Evolutionary conservation across 1,284 basidiomycete genomes (phyloP).

Genomic region (Microbotryomycetes sp.): DNA sequence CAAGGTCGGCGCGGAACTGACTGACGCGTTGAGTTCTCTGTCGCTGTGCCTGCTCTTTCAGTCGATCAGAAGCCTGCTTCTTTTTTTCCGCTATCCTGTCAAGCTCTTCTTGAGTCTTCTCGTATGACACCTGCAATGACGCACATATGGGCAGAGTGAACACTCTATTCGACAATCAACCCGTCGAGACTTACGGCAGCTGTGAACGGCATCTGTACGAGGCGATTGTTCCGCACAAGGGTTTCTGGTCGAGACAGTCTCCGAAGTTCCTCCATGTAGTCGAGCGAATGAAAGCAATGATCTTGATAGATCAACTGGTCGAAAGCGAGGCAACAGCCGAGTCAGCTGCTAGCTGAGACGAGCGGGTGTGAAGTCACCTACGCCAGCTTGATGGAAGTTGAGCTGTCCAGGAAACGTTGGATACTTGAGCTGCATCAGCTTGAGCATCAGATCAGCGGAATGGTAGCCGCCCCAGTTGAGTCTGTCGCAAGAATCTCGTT

Average conservation of each 20-base stretch:
- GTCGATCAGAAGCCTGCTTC: conserved; percentile 73
- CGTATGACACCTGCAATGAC: conserved; percentile 53
- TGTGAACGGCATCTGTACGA: conserved; percentile 79
- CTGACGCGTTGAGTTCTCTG: conserved; percentile 77
- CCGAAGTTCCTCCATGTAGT: conserved; percentile 66
- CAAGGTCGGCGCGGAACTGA: background rate
- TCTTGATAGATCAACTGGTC: conserved; percentile 79
- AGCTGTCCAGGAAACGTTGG: conserved; percentile 67
- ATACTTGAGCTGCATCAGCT: conserved; percentile 91
- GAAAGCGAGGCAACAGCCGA: background rate
- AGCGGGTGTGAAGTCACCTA: conserved; percentile 27
- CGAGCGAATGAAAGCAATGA: conserved; percentile 74
- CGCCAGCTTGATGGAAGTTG: conserved; percentile 50
- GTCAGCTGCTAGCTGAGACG: background rate
- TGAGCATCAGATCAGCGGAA: conserved; percentile 82
- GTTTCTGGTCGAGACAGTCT: conserved; percentile 57
- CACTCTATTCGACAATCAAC: background rate
- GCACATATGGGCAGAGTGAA: background rate
- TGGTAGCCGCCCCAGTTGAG: conserved; percentile 92
- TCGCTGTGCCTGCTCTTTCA: conserved; percentile 89
- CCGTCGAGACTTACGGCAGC: conserved; percentile 49
- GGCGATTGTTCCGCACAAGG: conserved; percentile 60
- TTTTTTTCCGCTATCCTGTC: conserved; percentile 67
- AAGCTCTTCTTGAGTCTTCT: conserved; percentile 89
- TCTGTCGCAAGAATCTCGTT: conserved; percentile 45